A percentile compares a stretch with the other conserved stretches of the same genome.
phyloP scores from a whole-genome alignment of 805 yeast species.

The Candida koratica region DNA sequence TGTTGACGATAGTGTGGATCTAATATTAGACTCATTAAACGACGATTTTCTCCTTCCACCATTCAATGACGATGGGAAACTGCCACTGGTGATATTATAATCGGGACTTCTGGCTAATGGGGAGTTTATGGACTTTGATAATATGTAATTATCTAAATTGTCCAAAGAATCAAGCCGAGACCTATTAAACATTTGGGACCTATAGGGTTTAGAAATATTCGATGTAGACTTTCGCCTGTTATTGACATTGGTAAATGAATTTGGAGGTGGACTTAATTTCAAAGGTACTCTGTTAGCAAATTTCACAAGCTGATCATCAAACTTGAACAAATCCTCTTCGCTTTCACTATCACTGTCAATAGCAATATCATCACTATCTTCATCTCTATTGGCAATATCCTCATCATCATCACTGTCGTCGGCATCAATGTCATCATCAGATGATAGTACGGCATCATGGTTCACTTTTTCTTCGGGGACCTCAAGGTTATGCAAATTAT shows the following conservation, averaged over 20 bases:
- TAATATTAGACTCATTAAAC: constrained; percentile 37
- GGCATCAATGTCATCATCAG: constrained; percentile 28
- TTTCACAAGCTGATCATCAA: constrained; percentile 27
- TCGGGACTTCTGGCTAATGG: constrained; percentile 18
- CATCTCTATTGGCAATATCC: not conserved
- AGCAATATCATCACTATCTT: constrained; percentile 17
- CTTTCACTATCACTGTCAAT: constrained; percentile 27
- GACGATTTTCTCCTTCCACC: constrained; percentile 33
- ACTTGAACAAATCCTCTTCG: constrained; percentile 15
- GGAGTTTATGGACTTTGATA: constrained; percentile 35
- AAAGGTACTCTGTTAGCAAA: constrained; percentile 43
- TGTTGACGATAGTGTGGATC: constrained; percentile 24
- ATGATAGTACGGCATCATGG: constrained; percentile 27
- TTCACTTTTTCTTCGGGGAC: constrained; percentile 39
- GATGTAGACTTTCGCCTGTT: constrained; percentile 27
- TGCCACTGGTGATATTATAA: constrained; percentile 1
- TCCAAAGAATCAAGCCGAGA: constrained; percentile 41
- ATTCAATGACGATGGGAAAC: constrained; percentile 8
- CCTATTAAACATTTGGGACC: constrained; percentile 33
- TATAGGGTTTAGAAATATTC: constrained; percentile 15
- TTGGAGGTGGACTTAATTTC: constrained; percentile 38
- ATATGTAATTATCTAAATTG: constrained; percentile 38
- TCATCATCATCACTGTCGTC: constrained; percentile 25
- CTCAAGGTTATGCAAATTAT: constrained; percentile 43
- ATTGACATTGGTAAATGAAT: constrained; percentile 8